Evolutionary conservation across 2,329 filamentous ascomycete genomes (phyloP), one percentile per base, ranked within the genome.

Genomic region (Endoconidiophora laricicola): DNA sequence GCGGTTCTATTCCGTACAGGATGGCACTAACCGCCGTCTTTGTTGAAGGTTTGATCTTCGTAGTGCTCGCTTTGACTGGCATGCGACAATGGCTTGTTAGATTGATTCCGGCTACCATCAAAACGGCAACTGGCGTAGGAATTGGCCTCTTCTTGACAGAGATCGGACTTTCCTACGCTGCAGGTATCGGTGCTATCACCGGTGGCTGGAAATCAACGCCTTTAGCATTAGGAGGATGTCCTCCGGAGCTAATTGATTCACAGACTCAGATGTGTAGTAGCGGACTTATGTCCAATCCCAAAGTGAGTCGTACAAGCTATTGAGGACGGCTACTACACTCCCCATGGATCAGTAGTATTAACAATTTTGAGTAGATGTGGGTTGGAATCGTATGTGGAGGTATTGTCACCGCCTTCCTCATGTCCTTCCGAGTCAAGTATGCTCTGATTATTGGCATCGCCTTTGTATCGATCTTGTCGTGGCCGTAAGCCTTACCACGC

Each of bases 351-450:
- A 18, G 18, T 41, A 51, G 48, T 42, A 48, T 23, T 50, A 20
- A 46, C 26, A 29, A 29, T 24, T 26, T 16, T n/a, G n/a, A 38
- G 24, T 53, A 79, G 76, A 68, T 93, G 72, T 94, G 87, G 87
- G 76, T 93, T 49, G 87, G 84, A 9, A 81, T 94, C 55, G 80
- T 86, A 60, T 78, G 81, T 49, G 85, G 87, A 12, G 85, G 86
- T 33, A 70, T 94, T 43, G 63, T 93, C 37, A 90, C 86, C 0
- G 78, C 83, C 4, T 74, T 90, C 56, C 76, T 94, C 63, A 86
- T 86, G 82, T 74, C 81, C 16, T 87, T 81, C 61, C 76, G 79
- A 38, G 70, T 86, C 64, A 86, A 85, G 60, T 80, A 81, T 49
- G 80, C 82, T 44, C 83, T 87, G 54, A 75, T 86, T 49, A 74